Percentiles rank a stretch among this genome's conserved stretches.
Conservation (phyloP, 1,284 basidiomycete genomes). For the Rhodotorula sp. region DNA sequence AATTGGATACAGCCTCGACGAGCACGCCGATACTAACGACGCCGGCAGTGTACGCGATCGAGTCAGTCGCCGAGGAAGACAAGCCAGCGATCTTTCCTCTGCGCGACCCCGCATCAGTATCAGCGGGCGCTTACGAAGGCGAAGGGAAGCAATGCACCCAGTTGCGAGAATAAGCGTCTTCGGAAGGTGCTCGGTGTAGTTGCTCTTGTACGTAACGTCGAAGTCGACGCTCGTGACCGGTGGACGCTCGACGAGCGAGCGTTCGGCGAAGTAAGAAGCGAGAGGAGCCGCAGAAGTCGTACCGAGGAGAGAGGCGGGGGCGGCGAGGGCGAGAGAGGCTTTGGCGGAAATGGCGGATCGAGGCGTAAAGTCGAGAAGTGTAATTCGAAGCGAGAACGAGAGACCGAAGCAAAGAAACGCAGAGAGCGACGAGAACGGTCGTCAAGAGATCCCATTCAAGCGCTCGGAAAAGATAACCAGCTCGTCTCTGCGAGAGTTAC, state of each 20-base stretch:
- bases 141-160: not conserved
- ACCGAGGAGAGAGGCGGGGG: not conserved
- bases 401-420: no score
- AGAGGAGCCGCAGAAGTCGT: not conserved
- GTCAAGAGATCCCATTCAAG: no score
- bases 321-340: not conserved
- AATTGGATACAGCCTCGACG: constrained; percentile 43
- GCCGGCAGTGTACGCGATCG: constrained; percentile 13
- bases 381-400: no score
- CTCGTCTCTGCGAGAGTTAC: no score
- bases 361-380: no score
- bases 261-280: not conserved
- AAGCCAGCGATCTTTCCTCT: constrained; percentile 45
- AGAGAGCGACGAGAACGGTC: no score
- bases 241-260: not conserved
- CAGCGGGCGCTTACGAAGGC: not conserved
- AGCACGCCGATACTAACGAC: constrained; percentile 15
- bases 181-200: not conserved
- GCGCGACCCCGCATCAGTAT: not conserved
- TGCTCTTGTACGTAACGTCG: constrained; percentile 15
- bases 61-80: constrained; percentile 15
- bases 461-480: no score
- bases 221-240: not conserved
- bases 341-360: no score
- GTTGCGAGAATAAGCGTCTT: constrained; percentile 14